Conservation (phyloP, 208 protist genomes). For the Trypanosoma scelopori region DNA sequence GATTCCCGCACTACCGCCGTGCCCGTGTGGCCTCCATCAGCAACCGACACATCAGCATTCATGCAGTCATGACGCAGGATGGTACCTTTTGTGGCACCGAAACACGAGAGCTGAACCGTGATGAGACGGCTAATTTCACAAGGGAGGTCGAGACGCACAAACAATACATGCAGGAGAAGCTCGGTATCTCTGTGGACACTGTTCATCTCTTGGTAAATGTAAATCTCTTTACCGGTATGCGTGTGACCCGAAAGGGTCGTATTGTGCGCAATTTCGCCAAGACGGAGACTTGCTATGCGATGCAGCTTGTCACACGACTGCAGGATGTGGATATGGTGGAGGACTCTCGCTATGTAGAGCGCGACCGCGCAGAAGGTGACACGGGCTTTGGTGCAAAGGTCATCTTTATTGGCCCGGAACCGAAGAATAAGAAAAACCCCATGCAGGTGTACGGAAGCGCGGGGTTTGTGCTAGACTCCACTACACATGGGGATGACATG, state of each 20-base stretch:
- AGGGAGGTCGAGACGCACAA: slow-evolving; percentile 73
- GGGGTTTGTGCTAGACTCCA: slow-evolving; percentile 42
- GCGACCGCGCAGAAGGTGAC: slow-evolving; percentile 59
- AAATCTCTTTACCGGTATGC: slow-evolving; percentile 81
- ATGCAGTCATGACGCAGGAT: slow-evolving; percentile 55
- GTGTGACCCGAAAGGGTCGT: slow-evolving; percentile 46
- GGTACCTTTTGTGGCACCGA: slow-evolving; percentile 58
- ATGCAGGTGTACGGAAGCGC: slow-evolving; percentile 48
- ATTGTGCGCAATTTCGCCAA: slow-evolving; percentile 69
- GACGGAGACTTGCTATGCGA: slow-evolving; percentile 79
- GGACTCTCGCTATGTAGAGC: slow-evolving; percentile 77
- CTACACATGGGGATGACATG: slow-evolving; percentile 34
- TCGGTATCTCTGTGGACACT: slow-evolving; percentile 67
- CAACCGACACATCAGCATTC: slow-evolving; percentile 46
- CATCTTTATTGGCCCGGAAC: slow-evolving; percentile 75
- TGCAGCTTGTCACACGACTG: slow-evolving; percentile 53
- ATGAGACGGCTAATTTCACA: slow-evolving; percentile 59
- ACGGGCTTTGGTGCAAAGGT: slow-evolving; percentile 47
- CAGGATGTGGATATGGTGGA: slow-evolving; percentile 63
- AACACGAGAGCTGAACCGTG: slow-evolving; percentile 56
- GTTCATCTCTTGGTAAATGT: slow-evolving; percentile 79
- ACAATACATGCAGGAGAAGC: slow-evolving; percentile 73
- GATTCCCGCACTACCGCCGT: slow-evolving; percentile 87
- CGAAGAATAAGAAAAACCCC: slow-evolving; percentile 44
- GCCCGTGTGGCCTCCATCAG: slow-evolving; percentile 73